Base-by-base conservation (phyloP, 1,139 yeast genomes). In the Arxiozyma telluris region DNA sequence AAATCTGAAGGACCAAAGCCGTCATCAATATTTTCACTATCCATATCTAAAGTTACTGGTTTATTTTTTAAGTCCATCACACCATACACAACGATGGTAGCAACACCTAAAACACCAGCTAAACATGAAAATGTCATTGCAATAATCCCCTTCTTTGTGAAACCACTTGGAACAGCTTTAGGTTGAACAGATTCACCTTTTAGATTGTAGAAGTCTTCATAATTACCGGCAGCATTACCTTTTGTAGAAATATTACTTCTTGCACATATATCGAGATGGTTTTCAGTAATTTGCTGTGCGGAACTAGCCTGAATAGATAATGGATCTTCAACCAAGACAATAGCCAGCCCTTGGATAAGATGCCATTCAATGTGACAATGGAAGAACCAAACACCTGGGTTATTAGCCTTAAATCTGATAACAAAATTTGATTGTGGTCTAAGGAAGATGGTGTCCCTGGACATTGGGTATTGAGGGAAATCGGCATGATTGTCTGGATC, bases 301-400 rank as follows among this genome's bases (percentile, higher is more conserved):
- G 75, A 72, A 53, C 73, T 70, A 41, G 69, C 65, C 69, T 86
- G 85, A 54, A 91, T 76, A 57, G 77, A 78, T 11, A 65, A 60
- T 22, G 96, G 96, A 44, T 88, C 90, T 72, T 88, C 96, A 51
- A 88, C 74, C 49, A 87, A 74, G n/a, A 77, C 75, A 56, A 86
- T 66, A 44, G 90, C 91, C 57, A 89, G 77, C 58, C 96, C 96
- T 71, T 88, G 96, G 64, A 81, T 83, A 75, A 89, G 78, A 74
- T 89, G 96, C 96, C 96, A 89, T 65, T 89, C 96, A 61, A 89
- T 84, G 65, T 89, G 96, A 73, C 96, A 90, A 70, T 89, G 96
- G 87, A 89, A 89, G 65, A 85, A 76, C 95, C 96, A 88, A 45
- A 87, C 89, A 64, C 96, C 96, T 30, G 96, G 96, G 69, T 88